Evolutionary conservation across 495 filamentous ascomycete genomes (phyloP).

Genomic region (Penicillium ucsense): DNA sequence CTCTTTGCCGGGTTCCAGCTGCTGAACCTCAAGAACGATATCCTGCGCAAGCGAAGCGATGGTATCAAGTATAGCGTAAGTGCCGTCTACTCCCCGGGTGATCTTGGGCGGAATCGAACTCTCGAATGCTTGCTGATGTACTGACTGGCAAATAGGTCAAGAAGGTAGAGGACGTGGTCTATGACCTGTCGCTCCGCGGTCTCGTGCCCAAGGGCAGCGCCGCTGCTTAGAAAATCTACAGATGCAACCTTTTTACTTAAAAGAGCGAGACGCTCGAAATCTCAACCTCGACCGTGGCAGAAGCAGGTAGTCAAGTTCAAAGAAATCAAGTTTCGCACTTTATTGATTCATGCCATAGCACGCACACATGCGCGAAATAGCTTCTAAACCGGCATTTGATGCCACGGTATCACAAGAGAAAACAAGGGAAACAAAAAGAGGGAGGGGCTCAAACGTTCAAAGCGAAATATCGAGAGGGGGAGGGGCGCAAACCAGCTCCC

Average conservation of each 20-base stretch:
- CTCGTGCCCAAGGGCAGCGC: slow-evolving; percentile 48
- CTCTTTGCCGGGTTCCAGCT: slow-evolving; percentile 93
- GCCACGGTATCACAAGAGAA: not conserved
- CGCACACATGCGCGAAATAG: not conserved
- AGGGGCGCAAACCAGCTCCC: too few relatives aligned
- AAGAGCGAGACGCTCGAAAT: not conserved
- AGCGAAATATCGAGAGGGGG: too few relatives aligned
- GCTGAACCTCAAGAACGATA: slow-evolving; percentile 93
- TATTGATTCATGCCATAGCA: too few relatives aligned
- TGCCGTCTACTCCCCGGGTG: not conserved
- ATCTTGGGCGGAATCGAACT: not conserved
- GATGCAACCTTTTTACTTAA: not conserved
- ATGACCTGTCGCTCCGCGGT: slow-evolving; percentile 82
- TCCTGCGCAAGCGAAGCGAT: slow-evolving; percentile 76
- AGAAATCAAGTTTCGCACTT: too few relatives aligned
- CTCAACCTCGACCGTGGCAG: too few relatives aligned
- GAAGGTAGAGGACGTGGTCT: slow-evolving; percentile 96
- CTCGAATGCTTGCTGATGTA: not conserved
- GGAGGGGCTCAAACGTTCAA: not conserved
- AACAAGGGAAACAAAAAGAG: slow-evolving; percentile 11
- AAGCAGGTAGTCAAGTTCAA: too few relatives aligned
- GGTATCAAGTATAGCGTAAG: slow-evolving; percentile 87
- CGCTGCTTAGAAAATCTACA: slow-evolving; percentile 5
- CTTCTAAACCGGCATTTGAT: slow-evolving; percentile 1
- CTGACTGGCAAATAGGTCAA: slow-evolving; percentile 48